Percentiles rank a stretch among this genome's conserved stretches.
Conservation (phyloP, 768 basidiomycete species). For the Guyanaporus albipodus region DNA sequence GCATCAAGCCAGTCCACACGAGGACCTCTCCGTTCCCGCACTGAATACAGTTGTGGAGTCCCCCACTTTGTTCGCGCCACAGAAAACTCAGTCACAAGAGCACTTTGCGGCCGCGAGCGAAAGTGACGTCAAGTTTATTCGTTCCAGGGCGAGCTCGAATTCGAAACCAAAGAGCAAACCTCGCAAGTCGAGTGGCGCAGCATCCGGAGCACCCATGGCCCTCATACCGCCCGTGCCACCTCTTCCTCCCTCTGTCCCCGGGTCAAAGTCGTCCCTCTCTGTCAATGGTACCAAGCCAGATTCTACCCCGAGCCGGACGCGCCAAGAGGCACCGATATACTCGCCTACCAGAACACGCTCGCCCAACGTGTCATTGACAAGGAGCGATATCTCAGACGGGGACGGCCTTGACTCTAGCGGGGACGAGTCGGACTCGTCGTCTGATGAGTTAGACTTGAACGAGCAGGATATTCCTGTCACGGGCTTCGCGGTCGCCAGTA, state of each 20-base stretch:
- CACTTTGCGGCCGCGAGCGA: conserved; percentile 13
- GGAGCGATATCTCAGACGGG: conserved; percentile 29
- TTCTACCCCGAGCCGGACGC: conserved; percentile 1
- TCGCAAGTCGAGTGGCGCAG: conserved; percentile 51
- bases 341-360: conserved; percentile 13
- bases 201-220: conserved; percentile 64
- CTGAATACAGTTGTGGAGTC: conserved; percentile 19
- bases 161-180: conserved; percentile 23
- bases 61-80: conserved; percentile 12
- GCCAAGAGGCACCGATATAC: neutral
- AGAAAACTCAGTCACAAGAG: conserved; percentile 19
- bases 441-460: conserved; percentile 34
- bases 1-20: conserved; percentile 17
- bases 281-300: conserved; percentile 14
- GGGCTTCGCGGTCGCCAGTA: conserved; percentile 96
- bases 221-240: conserved; percentile 41
- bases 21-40: conserved; percentile 10
- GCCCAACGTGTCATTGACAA: conserved; percentile 18
- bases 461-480: conserved; percentile 83
- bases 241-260: conserved; percentile 9
- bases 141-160: conserved; percentile 22
- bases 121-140: conserved; percentile 26
- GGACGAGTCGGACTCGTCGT: conserved; percentile 31
- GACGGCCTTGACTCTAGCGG: conserved; percentile 25
- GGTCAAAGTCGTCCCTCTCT: conserved; percentile 17